A percentile compares a stretch with the other conserved stretches of the same genome.
Evolutionary conservation across 176 grass and related monocot genomes (phyloP).

Genomic region (Rhynchospora pubera): DNA sequence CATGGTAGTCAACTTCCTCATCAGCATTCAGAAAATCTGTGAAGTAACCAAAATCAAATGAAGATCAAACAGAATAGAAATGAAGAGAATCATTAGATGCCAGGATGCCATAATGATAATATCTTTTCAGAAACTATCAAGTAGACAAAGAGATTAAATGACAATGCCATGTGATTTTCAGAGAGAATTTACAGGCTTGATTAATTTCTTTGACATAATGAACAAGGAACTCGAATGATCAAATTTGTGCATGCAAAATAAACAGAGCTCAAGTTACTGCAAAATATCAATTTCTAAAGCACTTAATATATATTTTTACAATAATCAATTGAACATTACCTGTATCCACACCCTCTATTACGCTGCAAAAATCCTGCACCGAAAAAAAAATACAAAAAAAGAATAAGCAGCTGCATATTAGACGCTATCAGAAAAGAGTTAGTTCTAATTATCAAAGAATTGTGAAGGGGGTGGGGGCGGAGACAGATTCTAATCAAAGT

Average conservation of each 20-base stretch:
- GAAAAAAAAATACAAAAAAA: background rate
- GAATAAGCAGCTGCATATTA: slow-evolving; percentile 3
- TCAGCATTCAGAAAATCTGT: slow-evolving; percentile 91
- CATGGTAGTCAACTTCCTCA: slow-evolving; percentile 64
- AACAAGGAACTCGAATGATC: background rate
- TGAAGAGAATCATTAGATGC: background rate
- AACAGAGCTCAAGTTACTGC: background rate
- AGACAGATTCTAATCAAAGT: background rate
- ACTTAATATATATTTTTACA: background rate
- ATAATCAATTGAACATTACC: slow-evolving; percentile 44
- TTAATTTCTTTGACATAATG: background rate
- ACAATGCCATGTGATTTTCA: background rate
- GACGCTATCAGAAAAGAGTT: background rate
- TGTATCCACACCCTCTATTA: slow-evolving; percentile 66
- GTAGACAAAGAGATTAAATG: background rate
- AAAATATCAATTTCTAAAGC: background rate
- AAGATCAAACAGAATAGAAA: background rate
- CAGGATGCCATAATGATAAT: background rate
- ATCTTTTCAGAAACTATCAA: background rate
- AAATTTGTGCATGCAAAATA: background rate
- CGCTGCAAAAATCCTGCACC: slow-evolving; percentile 89
- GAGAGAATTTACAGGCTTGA: background rate
- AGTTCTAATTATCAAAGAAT: background rate
- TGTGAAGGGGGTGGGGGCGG: background rate
- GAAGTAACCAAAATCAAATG: slow-evolving; percentile 16